Evolutionary conservation across 352 stramenopile species (phyloP), one percentile per base, ranked within the genome.

Genomic region (Pythium folliculosum): DNA sequence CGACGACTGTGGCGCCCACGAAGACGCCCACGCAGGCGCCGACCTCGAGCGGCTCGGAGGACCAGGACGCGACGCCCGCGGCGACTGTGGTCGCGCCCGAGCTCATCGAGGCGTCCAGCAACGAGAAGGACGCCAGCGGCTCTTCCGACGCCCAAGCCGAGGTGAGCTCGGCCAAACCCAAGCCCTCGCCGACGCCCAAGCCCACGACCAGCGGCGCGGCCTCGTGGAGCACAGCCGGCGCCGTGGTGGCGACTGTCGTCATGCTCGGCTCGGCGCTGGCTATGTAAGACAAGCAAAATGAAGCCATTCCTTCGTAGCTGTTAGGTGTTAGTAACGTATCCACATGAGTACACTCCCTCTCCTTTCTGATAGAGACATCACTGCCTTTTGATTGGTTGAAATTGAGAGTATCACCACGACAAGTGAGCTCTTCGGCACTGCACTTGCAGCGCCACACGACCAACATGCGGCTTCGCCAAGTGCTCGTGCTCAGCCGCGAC

Each of bases 401-500:
- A 63, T 47, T 37, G 1, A 8, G 16, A 10, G 35, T 40, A 7
- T 14, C 8, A 14, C 1, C 12, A 40, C 35, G n/a, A n/a, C 8
- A 40, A 40, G 27, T 32, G 40, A 47, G 40, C 40, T 47, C 40
- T n/a, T 56, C 61, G 40, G 22, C 30, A 25, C 5, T 32, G 27
- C 27, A 5, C 2, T 32, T 32, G 27, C 27, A 32, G 27, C 27
- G 27, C 27, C 38, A 32, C 25, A 13, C 19, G 2, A 37, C 4
- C 43, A 67, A 30, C 13, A 86, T 85, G 72, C 76, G 84, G 35
- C 72, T 96, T 69, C 84, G 87, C 67, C 86, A 95, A 75, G 63
- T 96, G 63, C 77, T 96, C 67, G 77, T 96, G 61, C 76, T 96
- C 51, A 95, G 82, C 60, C 86, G 89, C 64, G 89, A 96, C 69